Evolutionary conservation across 2,329 filamentous ascomycete genomes (phyloP), one percentile per base, ranked within the genome.

Genomic region (Xylaria digitata): DNA sequence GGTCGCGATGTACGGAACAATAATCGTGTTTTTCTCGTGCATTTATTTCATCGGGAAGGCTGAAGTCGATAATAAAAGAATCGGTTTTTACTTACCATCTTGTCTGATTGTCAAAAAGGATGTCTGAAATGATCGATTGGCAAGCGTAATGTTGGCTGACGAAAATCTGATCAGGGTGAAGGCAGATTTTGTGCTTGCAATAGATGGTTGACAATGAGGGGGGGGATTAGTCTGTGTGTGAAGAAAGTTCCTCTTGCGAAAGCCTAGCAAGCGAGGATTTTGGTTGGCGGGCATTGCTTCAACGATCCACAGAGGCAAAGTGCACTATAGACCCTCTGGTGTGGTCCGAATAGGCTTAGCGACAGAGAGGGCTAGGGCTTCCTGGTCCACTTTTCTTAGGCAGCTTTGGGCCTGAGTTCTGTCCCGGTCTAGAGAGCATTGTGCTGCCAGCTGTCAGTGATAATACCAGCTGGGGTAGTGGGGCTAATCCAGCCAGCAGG

Each of bases 51-150:
- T 42, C 26, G 46, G 30, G 34, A 43, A 37, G 53, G 23, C 65
- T 26, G 40, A 23, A 43, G 43, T 32, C 26, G 45, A 66, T 61
- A 67, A 48, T 59, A 68, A 67, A 65, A 7, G 54, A 57, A 66
- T 45, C 40, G 59, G 49, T 53, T 70, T 49, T n/a, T 43, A 79
- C 88, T 89, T 87, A 91, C 89, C 89, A 91, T 91, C 81, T 89
- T 90, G 88, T 84, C 84, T 86, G 82, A 85, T 84, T 84, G 78
- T 80, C 76, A 78, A 72, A 68, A 73, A 73, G 60, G 71, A 68
- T 80, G 77, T 71, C 78, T 79, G 78, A 76, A 72, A 76, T 73
- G 72, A 76, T 78, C 76, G 76, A 76, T 78, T 80, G 75, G 83
- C 82, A 84, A 85, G 82, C 78, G 75, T 78, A 73, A 78, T 76